Percentiles rank a stretch among this genome's conserved stretches.
These are phyloP conservation scores for Fusarium phyllophilum DNA, from an alignment of 2,329 filamentous ascomycete genomes.

Conservation along the genomic window DNA sequence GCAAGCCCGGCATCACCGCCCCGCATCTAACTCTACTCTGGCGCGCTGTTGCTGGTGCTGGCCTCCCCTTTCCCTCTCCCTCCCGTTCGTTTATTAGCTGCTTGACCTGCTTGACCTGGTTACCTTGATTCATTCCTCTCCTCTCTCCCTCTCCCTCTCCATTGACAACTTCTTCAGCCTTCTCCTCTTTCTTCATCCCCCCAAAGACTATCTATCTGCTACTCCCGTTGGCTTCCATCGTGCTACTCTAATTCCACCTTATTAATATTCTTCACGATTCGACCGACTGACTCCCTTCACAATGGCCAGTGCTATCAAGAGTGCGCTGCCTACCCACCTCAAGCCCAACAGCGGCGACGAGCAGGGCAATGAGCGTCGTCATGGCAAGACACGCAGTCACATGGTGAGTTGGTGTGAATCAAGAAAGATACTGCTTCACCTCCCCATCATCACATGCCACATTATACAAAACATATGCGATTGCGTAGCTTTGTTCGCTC, in stretches of 20 bases:
- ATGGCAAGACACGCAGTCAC: constrained; percentile 87
- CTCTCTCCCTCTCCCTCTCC: not conserved
- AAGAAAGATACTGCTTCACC: not conserved
- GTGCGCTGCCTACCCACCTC: constrained; percentile 85
- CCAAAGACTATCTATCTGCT: constrained; percentile 2
- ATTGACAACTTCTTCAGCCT: constrained; percentile 31
- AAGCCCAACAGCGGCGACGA: constrained; percentile 67
- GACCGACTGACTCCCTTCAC: constrained; percentile 40
- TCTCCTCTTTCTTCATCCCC: constrained; percentile 9
- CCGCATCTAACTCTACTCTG: constrained; percentile 24
- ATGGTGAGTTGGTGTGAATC: constrained; percentile 70
- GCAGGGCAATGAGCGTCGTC: constrained; percentile 69
- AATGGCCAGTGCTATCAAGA: constrained; percentile 78
- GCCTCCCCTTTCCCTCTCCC: constrained; percentile 29
- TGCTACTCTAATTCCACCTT: constrained; percentile 7
- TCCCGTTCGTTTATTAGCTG: constrained; percentile 2
- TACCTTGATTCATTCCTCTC: constrained; percentile 37
- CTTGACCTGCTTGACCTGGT: constrained; percentile 9
- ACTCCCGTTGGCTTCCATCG: constrained; percentile 4
- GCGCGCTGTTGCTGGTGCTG: not conserved
- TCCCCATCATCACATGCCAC: not conserved
- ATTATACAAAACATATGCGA: not conserved
- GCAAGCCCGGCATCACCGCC: constrained; percentile 35
- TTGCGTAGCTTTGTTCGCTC: constrained; percentile 1
- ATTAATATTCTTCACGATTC: constrained; percentile 13